Percentiles rank a stretch among this genome's conserved stretches.
These are phyloP conservation scores for Pestalotiopsis sp. DNA, from an alignment of 2,329 filamentous ascomycete species.

Conservation along the genomic window DNA sequence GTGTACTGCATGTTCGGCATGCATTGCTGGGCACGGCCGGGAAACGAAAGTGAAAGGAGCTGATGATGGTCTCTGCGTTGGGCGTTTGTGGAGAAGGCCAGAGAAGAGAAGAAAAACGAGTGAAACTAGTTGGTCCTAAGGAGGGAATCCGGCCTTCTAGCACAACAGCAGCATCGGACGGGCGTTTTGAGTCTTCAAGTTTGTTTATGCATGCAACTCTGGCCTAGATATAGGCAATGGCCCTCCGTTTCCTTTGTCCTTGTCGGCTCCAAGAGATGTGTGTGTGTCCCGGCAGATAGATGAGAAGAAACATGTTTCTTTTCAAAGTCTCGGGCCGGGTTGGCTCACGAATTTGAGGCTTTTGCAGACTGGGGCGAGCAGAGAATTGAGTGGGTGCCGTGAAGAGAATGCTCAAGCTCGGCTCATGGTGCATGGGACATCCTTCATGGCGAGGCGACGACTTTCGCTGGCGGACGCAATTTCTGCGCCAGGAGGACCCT, in stretches of 20 bases:
- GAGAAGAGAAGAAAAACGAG: neutral
- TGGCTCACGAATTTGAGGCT: neutral
- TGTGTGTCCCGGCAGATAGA: neutral
- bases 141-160: neutral
- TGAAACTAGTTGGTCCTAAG: neutral
- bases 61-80: neutral
- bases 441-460: neutral
- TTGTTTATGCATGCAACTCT: neutral
- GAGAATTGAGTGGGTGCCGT: neutral
- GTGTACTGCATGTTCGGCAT: neutral
- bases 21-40: neutral
- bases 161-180: neutral
- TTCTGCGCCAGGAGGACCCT: neutral
- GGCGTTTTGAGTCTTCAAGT: neutral
- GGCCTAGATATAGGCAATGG: neutral
- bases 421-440: neutral
- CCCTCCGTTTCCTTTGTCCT: neutral
- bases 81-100: neutral
- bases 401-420: neutral
- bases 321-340: neutral
- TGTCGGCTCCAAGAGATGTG: neutral
- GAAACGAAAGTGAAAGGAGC: neutral
- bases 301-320: neutral
- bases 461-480: neutral
- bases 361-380: neutral